Conservation (phyloP, 2,329 filamentous ascomycete species). For the Fusarium graminum region DNA sequence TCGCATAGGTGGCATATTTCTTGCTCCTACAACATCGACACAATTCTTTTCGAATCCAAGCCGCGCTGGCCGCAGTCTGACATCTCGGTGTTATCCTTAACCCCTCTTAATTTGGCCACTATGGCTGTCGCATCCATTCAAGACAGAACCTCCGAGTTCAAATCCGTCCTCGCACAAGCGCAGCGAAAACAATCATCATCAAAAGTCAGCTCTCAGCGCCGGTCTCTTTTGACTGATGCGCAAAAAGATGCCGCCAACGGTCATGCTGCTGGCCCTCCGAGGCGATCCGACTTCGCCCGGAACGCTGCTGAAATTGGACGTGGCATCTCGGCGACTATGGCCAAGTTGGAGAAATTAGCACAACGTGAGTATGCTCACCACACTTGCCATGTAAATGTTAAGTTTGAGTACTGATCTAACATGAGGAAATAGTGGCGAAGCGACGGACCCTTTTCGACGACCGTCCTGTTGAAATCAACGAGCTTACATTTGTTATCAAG, state of each 20-base stretch:
- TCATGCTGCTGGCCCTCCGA: slow-evolving; percentile 60
- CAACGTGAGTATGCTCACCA: slow-evolving; percentile 68
- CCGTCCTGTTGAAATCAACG: slow-evolving; percentile 94
- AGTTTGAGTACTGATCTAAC: slow-evolving; percentile 20
- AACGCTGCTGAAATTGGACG: slow-evolving; percentile 92
- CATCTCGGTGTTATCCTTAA: slow-evolving; percentile 37
- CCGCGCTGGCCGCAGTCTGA: slow-evolving; percentile 55
- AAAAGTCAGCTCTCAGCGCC: slow-evolving; percentile 83
- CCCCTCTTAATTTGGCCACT: slow-evolving; percentile 42
- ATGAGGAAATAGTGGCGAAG: slow-evolving; percentile 76
- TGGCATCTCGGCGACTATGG: slow-evolving; percentile 92
- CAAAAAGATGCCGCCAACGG: slow-evolving; percentile 75
- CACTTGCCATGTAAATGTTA: not conserved
- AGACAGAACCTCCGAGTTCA: slow-evolving; percentile 96
- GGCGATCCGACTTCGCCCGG: slow-evolving; percentile 90
- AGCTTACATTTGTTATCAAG: slow-evolving; percentile 97
- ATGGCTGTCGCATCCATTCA: slow-evolving; percentile 86
- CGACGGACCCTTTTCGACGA: slow-evolving; percentile 98
- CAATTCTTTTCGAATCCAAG: slow-evolving; percentile 39
- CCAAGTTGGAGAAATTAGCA: slow-evolving; percentile 92
- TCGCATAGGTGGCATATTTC: slow-evolving; percentile 24
- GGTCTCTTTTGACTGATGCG: slow-evolving; percentile 81
- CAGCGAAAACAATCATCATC: slow-evolving; percentile 82
- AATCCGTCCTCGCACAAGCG: slow-evolving; percentile 86
- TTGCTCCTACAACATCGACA: slow-evolving; percentile 6